phyloP scores from a whole-genome alignment of 768 basidiomycete genomes.

The Russula virescens region DNA sequence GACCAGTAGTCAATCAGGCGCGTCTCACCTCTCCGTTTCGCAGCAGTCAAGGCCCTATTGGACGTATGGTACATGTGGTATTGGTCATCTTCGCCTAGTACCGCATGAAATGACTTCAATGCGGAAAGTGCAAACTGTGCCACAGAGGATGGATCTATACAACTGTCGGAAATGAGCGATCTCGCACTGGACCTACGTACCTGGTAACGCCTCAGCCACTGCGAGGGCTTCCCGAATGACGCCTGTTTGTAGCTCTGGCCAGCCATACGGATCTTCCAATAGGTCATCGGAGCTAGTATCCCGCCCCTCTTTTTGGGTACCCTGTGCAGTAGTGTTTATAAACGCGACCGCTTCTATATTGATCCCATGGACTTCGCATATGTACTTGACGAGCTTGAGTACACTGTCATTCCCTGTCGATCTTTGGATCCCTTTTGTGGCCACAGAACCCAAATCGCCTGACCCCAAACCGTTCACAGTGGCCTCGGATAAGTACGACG shows the following conservation, averaged over 20 bases:
- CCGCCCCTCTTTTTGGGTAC: slow-evolving; percentile 13
- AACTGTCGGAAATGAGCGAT: slow-evolving; percentile 7
- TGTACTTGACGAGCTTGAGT: slow-evolving; percentile 64
- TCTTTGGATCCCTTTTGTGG: slow-evolving; percentile 66
- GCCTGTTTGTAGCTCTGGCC: slow-evolving; percentile 93
- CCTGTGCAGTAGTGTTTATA: slow-evolving; percentile 25
- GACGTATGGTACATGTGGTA: slow-evolving; percentile 70
- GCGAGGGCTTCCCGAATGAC: slow-evolving; percentile 90
- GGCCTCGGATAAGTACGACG: slow-evolving; percentile 39
- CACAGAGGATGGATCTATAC: slow-evolving; percentile 73
- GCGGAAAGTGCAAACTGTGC: slow-evolving; percentile 89
- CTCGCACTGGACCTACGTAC: slow-evolving; percentile 38
- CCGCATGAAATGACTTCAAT: slow-evolving; percentile 62
- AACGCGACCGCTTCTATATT: slow-evolving; percentile 67
- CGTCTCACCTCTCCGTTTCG: slow-evolving; percentile 70
- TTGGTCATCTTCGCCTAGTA: slow-evolving; percentile 74
- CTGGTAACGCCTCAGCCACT: slow-evolving; percentile 86
- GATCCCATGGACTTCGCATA: slow-evolving; percentile 77
- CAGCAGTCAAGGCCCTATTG: slow-evolving; percentile 63
- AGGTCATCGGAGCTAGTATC: slow-evolving; percentile 40
- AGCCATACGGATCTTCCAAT: slow-evolving; percentile 63
- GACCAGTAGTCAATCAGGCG: slow-evolving; percentile 83
- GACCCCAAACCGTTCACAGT: slow-evolving; percentile 35
- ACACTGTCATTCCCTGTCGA: slow-evolving; percentile 78
- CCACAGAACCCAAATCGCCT: slow-evolving; percentile 51